Evolutionary conservation across 73 alveolate genomes (phyloP), one percentile per base, ranked within the genome.

Genomic region (Paraurostyla sp.): DNA sequence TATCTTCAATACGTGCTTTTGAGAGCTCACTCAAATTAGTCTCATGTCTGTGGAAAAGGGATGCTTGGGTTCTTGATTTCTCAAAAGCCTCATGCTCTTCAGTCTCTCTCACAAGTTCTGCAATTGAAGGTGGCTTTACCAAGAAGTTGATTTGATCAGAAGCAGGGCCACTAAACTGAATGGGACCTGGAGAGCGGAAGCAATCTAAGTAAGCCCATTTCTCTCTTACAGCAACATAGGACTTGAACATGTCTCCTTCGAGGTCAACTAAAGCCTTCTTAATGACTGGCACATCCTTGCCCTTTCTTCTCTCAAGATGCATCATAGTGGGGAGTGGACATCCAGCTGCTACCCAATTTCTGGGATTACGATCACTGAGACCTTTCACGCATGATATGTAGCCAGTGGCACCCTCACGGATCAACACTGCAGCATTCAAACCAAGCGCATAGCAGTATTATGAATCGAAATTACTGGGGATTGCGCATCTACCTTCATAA

Each of bases 401-500:
- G 29, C 98, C 98, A 50, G 97, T 84, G 52, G 57, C 71, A 6
- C 85, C 82, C 65, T 92, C 76, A 25, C 57, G 56, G 20, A 93
- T 93, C 71, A 95, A 81, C 2, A 92, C 68, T 27, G 96, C 96
- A 29, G 99, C 98, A 48, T 85, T 93, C 59, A 93, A 92, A 68
- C 99, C 99, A 57, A 97, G 85, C 9, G 98, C 89, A 91, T 97
- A 97, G 94, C 99, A 98, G 91, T 98, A 98, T 48, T 95, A 93
- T 41, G 99, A 92, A 91, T 98, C 99, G 80, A 98, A 98, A 81
- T 96, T 97, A 22, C 99, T 85, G 27, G 99, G 99, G 76, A 97
- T 94, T 18, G 98, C 99, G 92, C 99, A 93, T 84, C 99, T 93
- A 40, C 99, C 99, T 81, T 98, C 99, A 80, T 98, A 98, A 29